Evolutionary conservation across 345 rosid genomes (phyloP).

Genomic region (Reutealis trisperma): DNA sequence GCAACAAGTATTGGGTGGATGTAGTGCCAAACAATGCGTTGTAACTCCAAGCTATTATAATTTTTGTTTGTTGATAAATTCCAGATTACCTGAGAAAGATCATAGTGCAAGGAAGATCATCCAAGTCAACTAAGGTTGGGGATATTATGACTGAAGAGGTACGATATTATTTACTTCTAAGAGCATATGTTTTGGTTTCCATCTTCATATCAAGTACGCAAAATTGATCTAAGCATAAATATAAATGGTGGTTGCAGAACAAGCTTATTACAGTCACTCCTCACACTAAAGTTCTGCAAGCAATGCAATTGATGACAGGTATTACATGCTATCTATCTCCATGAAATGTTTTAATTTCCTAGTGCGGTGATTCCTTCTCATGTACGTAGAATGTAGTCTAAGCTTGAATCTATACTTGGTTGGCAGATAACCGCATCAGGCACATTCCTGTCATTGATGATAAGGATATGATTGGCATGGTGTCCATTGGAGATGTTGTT

Average conservation of each 20-base stretch:
- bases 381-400: background rate
- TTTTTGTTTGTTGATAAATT: constrained; percentile 9
- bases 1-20: background rate
- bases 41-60: background rate
- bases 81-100: constrained; percentile 94
- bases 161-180: background rate
- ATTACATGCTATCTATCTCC: background rate
- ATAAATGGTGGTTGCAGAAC: constrained; percentile 50
- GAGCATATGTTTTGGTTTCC: background rate
- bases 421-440: constrained; percentile 87
- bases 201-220: background rate
- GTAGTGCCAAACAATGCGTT: background rate
- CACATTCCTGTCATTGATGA: constrained; percentile 87
- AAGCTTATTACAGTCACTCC: constrained; percentile 93
- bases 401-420: constrained; percentile 8
- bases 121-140: constrained; percentile 96
- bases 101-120: constrained; percentile 97
- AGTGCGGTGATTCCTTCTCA: background rate
- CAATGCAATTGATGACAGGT: constrained; percentile 99
- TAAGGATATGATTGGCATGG: constrained; percentile 94
- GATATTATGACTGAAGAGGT: constrained; percentile 99
- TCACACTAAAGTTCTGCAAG: constrained; percentile 86
- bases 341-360: background rate
- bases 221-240: background rate
- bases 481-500: constrained; percentile 97